Base-by-base conservation (phyloP, 805 yeast species). In the Yamadazyma laniorum region DNA sequence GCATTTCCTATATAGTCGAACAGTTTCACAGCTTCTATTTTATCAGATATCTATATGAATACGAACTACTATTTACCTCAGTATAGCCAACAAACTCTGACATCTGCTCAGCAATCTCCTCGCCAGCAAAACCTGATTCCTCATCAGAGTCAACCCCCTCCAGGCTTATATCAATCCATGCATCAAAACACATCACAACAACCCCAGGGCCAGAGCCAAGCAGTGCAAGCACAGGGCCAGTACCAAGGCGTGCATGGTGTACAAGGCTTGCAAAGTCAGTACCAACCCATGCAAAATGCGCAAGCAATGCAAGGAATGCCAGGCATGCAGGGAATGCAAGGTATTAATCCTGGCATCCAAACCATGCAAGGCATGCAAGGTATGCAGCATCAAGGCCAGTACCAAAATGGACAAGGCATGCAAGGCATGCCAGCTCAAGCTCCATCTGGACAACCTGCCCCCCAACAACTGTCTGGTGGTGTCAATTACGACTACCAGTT, bases 401-500 rank as follows among this genome's bases (percentile, higher is more conserved):
- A 21, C 23, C 6, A 6, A 21, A 21, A 21, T 9, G 23, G 23
- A 21, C 23, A 21, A 9, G 23, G 6, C 9, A 9, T 21, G 6
- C 6, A 21, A 7, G 23, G 9, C 9, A 6, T 9, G 9, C 23
- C 6, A 9, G 6, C 23, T 9, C 23, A 21, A 9, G 9, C 23
- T 21, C 23, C 9, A 9, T 21, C 23, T 7, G 9, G 9, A 21
- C 28, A 32, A 18, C 28, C 19, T n/a, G 26, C 13, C 15, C 23
- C 13, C 13, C 37, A 34, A n/a, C 12, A 29, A 26, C 9, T 9
- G 9, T 7, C 21, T 23, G 23, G 23, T 7, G 27, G 25, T 23
- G 19, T 30, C 19, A 31, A 19, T 15, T 37, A 37, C 29, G 40
- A 38, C 21, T 33, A 38, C 29, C 37, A 33, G 22, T 31, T 14